phyloP scores from a whole-genome alignment of 1,284 basidiomycete genomes.

The Naganishia sp. region DNA sequence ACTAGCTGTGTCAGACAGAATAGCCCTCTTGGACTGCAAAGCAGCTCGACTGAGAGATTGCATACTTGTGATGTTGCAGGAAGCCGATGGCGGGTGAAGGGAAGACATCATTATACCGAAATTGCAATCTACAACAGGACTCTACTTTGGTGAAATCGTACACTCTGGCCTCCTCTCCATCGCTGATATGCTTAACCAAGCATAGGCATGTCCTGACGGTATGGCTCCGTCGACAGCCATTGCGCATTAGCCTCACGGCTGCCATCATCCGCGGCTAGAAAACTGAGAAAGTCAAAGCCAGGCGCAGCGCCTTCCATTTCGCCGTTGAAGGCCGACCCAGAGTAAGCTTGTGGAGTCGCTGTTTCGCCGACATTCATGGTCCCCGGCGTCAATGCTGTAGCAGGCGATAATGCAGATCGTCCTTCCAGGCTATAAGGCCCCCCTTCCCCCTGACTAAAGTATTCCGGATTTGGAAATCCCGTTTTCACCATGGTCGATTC shows the following conservation, averaged over 20 bases:
- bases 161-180: not conserved
- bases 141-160: not conserved
- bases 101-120: not conserved
- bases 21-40: too few relatives aligned
- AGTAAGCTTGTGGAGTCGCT: slow-evolving; percentile 1
- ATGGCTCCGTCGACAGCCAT: slow-evolving; percentile 34
- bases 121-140: not conserved
- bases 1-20: too few relatives aligned
- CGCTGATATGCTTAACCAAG: slow-evolving; percentile 13
- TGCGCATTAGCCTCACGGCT: slow-evolving; percentile 33
- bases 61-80: too few relatives aligned
- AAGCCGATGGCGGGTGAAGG: too few relatives aligned
- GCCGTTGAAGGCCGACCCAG: not conserved
- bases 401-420: slow-evolving; percentile 2
- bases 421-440: not conserved
- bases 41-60: too few relatives aligned
- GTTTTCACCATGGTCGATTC: slow-evolving; percentile 45
- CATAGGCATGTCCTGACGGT: slow-evolving; percentile 35
- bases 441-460: not conserved
- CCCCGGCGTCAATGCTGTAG: not conserved
- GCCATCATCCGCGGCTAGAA: slow-evolving; percentile 34
- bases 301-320: slow-evolving; percentile 22
- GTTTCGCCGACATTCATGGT: not conserved
- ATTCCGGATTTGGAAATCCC: not conserved
- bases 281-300: slow-evolving; percentile 34